phyloP scores from a whole-genome alignment of 805 yeast species.

The Ogataea nakhonphanomensis region DNA sequence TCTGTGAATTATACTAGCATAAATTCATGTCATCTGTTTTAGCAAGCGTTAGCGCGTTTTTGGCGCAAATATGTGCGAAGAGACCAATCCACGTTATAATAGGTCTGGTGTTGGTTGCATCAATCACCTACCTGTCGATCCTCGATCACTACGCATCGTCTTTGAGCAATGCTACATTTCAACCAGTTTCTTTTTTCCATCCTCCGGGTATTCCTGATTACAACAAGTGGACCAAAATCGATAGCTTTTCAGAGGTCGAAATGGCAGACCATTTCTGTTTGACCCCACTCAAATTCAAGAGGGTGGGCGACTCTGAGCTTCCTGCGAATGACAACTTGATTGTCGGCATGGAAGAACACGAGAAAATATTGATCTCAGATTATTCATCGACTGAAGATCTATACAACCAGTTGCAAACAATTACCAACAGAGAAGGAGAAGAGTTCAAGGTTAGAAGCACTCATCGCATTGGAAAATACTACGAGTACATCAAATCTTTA shows the following conservation, averaged over 20 bases:
- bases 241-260: constrained; percentile 37
- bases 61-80: constrained; percentile 56
- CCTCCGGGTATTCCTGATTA: constrained; percentile 33
- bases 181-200: constrained; percentile 35
- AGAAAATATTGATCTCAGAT: constrained; percentile 38
- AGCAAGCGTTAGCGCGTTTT: constrained; percentile 27
- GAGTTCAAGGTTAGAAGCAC: constrained; percentile 61
- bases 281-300: constrained; percentile 56
- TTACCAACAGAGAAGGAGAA: constrained; percentile 39
- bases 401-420: constrained; percentile 21
- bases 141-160: constrained; percentile 56
- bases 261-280: constrained; percentile 46
- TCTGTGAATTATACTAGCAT: too few species aligned
- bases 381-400: constrained; percentile 22
- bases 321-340: constrained; percentile 42
- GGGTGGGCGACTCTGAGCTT: constrained; percentile 37
- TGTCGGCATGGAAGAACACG: constrained; percentile 39
- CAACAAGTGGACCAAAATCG: constrained; percentile 47
- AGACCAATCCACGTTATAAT: constrained; percentile 87
- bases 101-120: constrained; percentile 66
- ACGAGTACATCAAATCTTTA: constrained; percentile 45
- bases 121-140: constrained; percentile 73
- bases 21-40: constrained; percentile 16
- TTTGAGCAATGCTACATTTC: constrained; percentile 9
- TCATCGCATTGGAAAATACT: constrained; percentile 53